These are phyloP conservation scores for Pharus latifolius DNA, from an alignment of 176 grass and related monocot species.

Conservation along the genomic window DNA sequence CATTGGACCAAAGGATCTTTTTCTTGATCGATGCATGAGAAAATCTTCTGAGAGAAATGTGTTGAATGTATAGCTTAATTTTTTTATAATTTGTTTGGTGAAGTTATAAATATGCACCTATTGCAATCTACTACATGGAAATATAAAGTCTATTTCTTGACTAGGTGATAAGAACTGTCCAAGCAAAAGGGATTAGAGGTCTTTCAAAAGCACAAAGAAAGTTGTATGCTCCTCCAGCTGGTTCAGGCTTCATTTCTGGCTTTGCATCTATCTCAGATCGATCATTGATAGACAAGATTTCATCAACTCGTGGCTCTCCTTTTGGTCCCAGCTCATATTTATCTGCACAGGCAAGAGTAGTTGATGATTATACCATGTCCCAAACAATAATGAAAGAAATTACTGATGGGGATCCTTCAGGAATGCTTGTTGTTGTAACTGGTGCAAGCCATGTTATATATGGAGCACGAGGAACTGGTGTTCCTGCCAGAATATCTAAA, in stretches of 20 bases:
- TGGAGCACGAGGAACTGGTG: constrained; percentile 70
- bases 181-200: constrained; percentile 75
- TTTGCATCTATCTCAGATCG: constrained; percentile 86
- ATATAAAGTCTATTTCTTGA: constrained; percentile 16
- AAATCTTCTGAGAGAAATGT: neutral
- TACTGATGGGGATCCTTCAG: constrained; percentile 47
- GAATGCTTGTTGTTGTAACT: constrained; percentile 90
- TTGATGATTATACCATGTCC: constrained; percentile 95
- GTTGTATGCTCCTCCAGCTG: constrained; percentile 72
- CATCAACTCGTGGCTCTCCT: constrained; percentile 38
- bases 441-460: constrained; percentile 93
- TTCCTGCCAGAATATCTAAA: constrained; percentile 92
- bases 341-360: constrained; percentile 93
- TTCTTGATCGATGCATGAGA: neutral
- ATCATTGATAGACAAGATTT: constrained; percentile 77
- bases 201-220: constrained; percentile 81
- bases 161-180: constrained; percentile 91
- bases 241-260: constrained; percentile 94
- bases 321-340: constrained; percentile 84
- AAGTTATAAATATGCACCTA: neutral
- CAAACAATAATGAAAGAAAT: constrained; percentile 78
- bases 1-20: neutral
- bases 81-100: neutral
- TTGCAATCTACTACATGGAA: neutral
- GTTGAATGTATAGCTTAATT: constrained; percentile 2